Evolutionary conservation across 75 land plant genomes (phyloP).

Genomic region (Pinus tabuliformis): DNA sequence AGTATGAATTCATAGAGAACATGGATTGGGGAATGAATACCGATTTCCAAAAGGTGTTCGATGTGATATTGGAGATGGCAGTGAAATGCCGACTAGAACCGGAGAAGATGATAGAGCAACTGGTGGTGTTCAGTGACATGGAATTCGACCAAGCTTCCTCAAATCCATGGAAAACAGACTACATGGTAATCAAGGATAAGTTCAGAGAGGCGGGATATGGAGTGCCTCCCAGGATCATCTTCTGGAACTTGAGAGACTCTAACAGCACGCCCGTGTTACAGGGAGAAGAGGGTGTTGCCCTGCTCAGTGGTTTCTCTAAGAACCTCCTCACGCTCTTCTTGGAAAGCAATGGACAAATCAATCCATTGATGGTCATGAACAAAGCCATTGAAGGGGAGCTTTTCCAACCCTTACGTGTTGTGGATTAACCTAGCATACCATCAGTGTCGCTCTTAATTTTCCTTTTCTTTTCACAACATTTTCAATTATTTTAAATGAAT

Average conservation of each 20-base stretch:
- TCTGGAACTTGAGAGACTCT: constrained; percentile 69
- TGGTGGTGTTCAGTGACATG: constrained; percentile 29
- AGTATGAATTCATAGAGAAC: no score
- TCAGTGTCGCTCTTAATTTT: no score
- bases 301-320: constrained; percentile 73
- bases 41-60: no score
- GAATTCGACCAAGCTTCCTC: constrained; percentile 17
- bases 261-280: constrained; percentile 53
- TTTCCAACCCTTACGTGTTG: no score
- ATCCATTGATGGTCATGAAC: no score
- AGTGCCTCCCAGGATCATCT: constrained; percentile 49
- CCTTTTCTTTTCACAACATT: no score
- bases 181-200: constrained; percentile 41
- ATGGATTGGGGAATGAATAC: no score
- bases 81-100: constrained; percentile 58
- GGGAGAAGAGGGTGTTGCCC: constrained; percentile 48
- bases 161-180: constrained; percentile 46
- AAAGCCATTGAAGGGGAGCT: no score
- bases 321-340: constrained; percentile 64
- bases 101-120: no score
- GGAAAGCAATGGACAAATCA: not conserved
- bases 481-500: no score
- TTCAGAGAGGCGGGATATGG: constrained; percentile 14
- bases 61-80: no score
- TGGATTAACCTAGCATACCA: no score